These are phyloP conservation scores for Cutaneotrichosporon curvatum DNA, from an alignment of 1,284 basidiomycete genomes.

Conservation along the genomic window DNA sequence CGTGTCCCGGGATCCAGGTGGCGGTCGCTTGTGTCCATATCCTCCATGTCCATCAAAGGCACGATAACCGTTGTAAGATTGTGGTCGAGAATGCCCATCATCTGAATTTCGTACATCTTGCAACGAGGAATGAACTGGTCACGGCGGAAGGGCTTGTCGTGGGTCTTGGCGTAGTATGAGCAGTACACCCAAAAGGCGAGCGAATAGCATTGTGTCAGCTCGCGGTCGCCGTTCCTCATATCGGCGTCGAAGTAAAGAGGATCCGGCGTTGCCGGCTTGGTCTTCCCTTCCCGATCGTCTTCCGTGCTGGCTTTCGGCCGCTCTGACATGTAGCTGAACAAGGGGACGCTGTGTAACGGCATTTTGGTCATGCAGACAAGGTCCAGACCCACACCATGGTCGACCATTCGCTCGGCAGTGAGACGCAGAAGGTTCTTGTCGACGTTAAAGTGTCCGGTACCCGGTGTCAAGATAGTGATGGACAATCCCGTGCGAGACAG, in stretches of 20 bases:
- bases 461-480: conserved; percentile 82
- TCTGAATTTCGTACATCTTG: conserved; percentile 90
- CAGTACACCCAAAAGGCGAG: conserved; percentile 45
- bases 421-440: conserved; percentile 82
- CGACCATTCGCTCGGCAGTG: conserved; percentile 91
- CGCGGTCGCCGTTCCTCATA: conserved; percentile 28
- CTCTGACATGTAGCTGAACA: conserved; percentile 60
- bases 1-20: conserved; percentile 24
- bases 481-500: conserved; percentile 83
- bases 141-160: conserved; percentile 62
- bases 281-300: conserved; percentile 6
- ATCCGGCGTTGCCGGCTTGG: conserved; percentile 52
- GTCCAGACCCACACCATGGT: conserved; percentile 86
- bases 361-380: conserved; percentile 86
- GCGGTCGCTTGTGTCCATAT: conserved; percentile 15
- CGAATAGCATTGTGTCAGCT: conserved; percentile 41
- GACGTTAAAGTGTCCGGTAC: conserved; percentile 89
- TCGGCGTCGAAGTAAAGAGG: conserved; percentile 67
- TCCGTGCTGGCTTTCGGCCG: conserved; percentile 45
- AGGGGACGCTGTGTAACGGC: conserved; percentile 82
- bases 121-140: conserved; percentile 87
- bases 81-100: conserved; percentile 82
- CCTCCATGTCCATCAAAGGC: conserved; percentile 54
- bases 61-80: conserved; percentile 81
- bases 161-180: conserved; percentile 45